Evolutionary conservation across 1,139 yeast genomes (phyloP).

Genomic region (Casaregolazyma lundiana): DNA sequence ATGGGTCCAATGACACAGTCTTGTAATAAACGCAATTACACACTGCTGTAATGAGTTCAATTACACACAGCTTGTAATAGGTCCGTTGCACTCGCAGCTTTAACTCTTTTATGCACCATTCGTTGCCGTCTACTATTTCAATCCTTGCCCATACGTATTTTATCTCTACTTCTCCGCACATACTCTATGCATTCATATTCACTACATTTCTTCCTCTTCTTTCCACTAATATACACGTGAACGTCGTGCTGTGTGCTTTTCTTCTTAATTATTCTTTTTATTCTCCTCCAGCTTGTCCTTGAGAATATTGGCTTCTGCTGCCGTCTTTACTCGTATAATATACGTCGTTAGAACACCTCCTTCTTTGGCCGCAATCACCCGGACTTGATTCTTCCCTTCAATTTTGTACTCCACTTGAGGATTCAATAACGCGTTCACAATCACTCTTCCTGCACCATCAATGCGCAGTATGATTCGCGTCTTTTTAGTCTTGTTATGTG

Average conservation of each 20-base stretch:
- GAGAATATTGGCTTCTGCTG: conserved; percentile 63
- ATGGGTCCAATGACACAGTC: too few relatives aligned
- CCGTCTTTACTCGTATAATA: conserved; percentile 67
- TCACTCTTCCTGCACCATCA: conserved; percentile 80
- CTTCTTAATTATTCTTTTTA: conserved; percentile 17
- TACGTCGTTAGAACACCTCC: conserved; percentile 52
- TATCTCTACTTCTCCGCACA: too few relatives aligned
- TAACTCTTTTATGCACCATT: too few relatives aligned
- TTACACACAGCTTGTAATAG: too few relatives aligned
- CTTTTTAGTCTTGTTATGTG: conserved; percentile 53
- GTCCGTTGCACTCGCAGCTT: too few relatives aligned
- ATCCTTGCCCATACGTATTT: too few relatives aligned
- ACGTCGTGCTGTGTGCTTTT: conserved; percentile 7
- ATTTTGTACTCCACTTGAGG: conserved; percentile 47
- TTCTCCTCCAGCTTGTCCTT: conserved; percentile 48
- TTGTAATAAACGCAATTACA: too few relatives aligned
- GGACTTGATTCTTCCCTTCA: conserved; percentile 38
- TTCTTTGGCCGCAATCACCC: conserved; percentile 53
- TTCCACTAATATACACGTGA: not conserved
- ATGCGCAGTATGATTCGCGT: conserved; percentile 75
- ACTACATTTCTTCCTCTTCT: not conserved
- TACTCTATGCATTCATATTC: not conserved
- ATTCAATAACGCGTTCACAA: conserved; percentile 61
- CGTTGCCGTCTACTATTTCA: too few relatives aligned
- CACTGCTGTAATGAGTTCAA: too few relatives aligned